Percentiles rank a stretch among this genome's conserved stretches.
Conservation (phyloP, 352 stramenopile species). For the Peronosclerospora sorghi region DNA sequence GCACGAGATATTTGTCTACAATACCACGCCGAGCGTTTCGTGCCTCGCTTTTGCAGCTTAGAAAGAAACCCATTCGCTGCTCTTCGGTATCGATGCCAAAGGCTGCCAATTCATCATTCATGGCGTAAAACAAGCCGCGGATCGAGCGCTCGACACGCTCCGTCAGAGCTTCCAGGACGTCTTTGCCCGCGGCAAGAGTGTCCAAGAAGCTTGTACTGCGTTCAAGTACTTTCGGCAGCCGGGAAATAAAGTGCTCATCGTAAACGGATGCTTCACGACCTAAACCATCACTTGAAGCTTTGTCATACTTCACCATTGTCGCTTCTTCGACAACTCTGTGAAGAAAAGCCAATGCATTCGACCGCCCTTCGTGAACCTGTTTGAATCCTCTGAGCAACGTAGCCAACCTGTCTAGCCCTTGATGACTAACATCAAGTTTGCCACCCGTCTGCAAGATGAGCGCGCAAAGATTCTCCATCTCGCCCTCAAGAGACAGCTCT, state of each 20-base stretch:
- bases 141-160: conserved; percentile 30
- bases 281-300: conserved; percentile 5
- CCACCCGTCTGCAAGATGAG: conserved; percentile 38
- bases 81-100: conserved; percentile 62
- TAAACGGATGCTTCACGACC: too few species aligned
- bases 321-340: conserved; percentile 40
- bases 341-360: conserved; percentile 15
- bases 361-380: conserved; percentile 26
- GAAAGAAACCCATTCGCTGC: conserved; percentile 59
- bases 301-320: conserved; percentile 21
- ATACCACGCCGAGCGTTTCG: conserved; percentile 28
- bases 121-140: conserved; percentile 42
- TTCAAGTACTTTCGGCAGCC: conserved; percentile 10
- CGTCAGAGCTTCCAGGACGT: conserved; percentile 24
- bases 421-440: conserved; percentile 31
- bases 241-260: conserved; percentile 1
- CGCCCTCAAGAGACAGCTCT: neutral
- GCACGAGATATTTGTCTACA: conserved; percentile 43
- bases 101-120: conserved; percentile 50
- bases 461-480: conserved; percentile 11
- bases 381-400: conserved; percentile 19
- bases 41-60: conserved; percentile 35
- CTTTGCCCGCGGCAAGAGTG: conserved; percentile 24
- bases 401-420: conserved; percentile 20
- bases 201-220: conserved; percentile 14